Evolutionary conservation across 23 red algal species (phyloP).

Genomic region (Gracilariopsis chorda): DNA sequence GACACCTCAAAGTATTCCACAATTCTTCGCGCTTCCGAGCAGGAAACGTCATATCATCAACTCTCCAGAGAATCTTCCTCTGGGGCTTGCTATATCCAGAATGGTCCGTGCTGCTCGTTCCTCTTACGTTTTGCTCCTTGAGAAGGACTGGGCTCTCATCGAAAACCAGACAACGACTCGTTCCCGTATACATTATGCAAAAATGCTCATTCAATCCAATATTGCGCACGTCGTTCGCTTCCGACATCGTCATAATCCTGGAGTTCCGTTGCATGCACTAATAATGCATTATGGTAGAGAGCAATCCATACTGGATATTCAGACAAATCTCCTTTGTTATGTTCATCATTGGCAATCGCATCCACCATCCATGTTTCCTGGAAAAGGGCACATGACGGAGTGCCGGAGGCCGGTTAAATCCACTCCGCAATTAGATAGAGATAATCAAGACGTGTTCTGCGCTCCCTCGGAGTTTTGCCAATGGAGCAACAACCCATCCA

Average conservation of each 20-base stretch:
- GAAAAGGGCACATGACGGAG: neutral
- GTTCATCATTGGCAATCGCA: constrained; percentile 55
- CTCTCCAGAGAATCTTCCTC: constrained; percentile 14
- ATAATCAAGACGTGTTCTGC: neutral
- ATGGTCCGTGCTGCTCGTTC: constrained; percentile 25
- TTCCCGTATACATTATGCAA: constrained; percentile 1
- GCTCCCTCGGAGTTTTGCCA: constrained; percentile 42
- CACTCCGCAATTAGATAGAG: neutral
- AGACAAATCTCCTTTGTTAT: constrained; percentile 57
- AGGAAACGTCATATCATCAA: constrained; percentile 11
- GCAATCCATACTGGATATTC: constrained; percentile 37
- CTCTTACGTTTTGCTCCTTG: constrained; percentile 43
- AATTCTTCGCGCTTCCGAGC: neutral
- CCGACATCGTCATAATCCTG: constrained; percentile 54
- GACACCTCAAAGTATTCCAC: neutral
- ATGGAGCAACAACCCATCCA: constrained; percentile 56
- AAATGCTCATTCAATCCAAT: neutral
- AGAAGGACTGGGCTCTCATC: constrained; percentile 62
- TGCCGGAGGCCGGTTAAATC: neutral
- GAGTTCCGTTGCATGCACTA: constrained; percentile 41
- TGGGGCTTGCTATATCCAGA: constrained; percentile 46
- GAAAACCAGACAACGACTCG: neutral
- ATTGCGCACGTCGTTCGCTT: constrained; percentile 46
- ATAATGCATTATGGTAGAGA: constrained; percentile 74
- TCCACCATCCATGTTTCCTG: constrained; percentile 34